Percentiles rank a stretch among this genome's conserved stretches.
phyloP scores from a whole-genome alignment of 495 filamentous ascomycete genomes.

The Neurospora sp. region DNA sequence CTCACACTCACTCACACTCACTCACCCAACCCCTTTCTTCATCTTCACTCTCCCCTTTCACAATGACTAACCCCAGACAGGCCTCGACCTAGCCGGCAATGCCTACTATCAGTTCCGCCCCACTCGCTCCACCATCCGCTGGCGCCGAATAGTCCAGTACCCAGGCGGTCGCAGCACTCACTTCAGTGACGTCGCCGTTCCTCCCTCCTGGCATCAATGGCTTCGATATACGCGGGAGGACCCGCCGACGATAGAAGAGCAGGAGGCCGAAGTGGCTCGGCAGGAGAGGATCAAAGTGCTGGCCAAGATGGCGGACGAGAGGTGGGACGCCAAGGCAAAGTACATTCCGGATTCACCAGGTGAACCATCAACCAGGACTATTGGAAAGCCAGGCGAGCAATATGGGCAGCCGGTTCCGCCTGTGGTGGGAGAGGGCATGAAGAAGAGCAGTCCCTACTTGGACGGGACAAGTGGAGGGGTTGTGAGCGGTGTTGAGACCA shows the following conservation, averaged over 20 bases:
- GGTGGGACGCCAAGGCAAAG: slow-evolving; percentile 69
- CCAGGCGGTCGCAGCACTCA: slow-evolving; percentile 41
- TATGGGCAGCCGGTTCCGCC: neutral
- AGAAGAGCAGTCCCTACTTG: neutral
- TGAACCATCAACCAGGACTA: neutral
- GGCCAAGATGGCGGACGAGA: slow-evolving; percentile 68
- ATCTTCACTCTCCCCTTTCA: neutral
- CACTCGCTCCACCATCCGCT: slow-evolving; percentile 36
- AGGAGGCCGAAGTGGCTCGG: slow-evolving; percentile 55
- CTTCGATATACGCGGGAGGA: slow-evolving; percentile 67
- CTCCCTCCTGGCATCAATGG: slow-evolving; percentile 94
- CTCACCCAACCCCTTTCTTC: slow-evolving; percentile 6
- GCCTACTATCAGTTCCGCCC: slow-evolving; percentile 86
- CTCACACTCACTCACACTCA: neutral
- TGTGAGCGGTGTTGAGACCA: neutral
- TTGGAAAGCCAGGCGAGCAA: neutral
- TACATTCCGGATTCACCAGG: slow-evolving; percentile 14
- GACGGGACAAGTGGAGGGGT: neutral
- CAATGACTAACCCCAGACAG: slow-evolving; percentile 34
- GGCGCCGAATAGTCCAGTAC: slow-evolving; percentile 61
- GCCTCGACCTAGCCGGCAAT: slow-evolving; percentile 77
- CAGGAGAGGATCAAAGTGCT: slow-evolving; percentile 60
- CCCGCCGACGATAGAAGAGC: slow-evolving; percentile 68
- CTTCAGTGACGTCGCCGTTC: slow-evolving; percentile 49
- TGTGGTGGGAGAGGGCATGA: neutral